Conservation (phyloP, 257 asterid genomes). For the Jacaranda copaia region DNA sequence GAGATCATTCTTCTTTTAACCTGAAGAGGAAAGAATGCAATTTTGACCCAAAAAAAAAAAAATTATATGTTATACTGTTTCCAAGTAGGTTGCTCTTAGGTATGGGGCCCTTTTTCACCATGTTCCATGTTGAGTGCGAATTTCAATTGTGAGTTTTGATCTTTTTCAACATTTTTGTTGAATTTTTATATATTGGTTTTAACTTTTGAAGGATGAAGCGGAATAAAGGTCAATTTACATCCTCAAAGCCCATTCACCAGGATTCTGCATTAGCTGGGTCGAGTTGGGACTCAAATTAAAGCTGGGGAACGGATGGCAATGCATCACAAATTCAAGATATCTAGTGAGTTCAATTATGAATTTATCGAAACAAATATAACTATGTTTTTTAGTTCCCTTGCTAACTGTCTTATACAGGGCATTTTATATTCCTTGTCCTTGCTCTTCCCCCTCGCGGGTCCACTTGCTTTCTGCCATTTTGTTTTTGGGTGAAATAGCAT, state of each 20-base stretch:
- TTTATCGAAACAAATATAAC: not conserved
- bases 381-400: slow-evolving; percentile 14
- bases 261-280: slow-evolving; percentile 68
- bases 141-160: not conserved
- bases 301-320: slow-evolving; percentile 62
- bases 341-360: slow-evolving; percentile 51
- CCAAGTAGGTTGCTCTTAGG: slow-evolving; percentile 87
- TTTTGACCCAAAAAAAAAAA: slow-evolving; percentile 78
- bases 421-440: not conserved
- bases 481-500: not conserved
- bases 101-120: slow-evolving; percentile 18
- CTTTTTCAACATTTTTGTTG: not conserved
- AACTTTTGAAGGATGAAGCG: slow-evolving; percentile 68
- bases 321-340: slow-evolving; percentile 56
- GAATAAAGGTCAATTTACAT: slow-evolving; percentile 79
- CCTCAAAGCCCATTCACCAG: slow-evolving; percentile 63
- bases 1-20: no score
- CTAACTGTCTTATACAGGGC: slow-evolving; percentile 10
- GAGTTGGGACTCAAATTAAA: slow-evolving; percentile 70
- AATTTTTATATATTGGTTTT: not conserved
- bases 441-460: not conserved
- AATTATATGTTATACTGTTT: slow-evolving; percentile 83
- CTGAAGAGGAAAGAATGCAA: slow-evolving; percentile 79
- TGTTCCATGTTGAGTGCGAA: not conserved
- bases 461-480: slow-evolving; percentile 4